Conservation (phyloP, 257 asterid species). For the Solanum appendiculatum region DNA sequence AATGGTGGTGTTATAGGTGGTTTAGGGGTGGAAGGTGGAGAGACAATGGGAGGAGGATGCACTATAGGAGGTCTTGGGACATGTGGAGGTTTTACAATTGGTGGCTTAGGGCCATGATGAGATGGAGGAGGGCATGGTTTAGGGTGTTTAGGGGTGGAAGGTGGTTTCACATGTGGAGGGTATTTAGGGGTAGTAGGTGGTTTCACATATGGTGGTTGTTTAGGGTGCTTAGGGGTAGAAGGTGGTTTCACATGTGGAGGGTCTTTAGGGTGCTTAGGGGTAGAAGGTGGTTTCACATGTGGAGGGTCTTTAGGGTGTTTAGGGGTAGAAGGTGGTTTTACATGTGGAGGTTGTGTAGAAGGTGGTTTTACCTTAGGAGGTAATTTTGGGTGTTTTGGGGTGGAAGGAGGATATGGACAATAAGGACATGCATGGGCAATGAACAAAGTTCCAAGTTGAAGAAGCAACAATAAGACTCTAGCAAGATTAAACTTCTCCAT, state of each 20-base stretch:
- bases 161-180: conserved; percentile 5
- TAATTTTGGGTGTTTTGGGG: conserved; percentile 17
- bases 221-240: neutral
- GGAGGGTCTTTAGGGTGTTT: neutral
- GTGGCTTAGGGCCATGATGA: conserved; percentile 12
- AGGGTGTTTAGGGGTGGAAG: neutral
- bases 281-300: neutral
- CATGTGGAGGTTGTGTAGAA: neutral
- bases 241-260: neutral
- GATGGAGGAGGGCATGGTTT: neutral
- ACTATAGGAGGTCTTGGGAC: conserved; percentile 26
- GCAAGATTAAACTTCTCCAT: neutral
- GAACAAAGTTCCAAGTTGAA: conserved; percentile 32
- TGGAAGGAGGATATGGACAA: conserved; percentile 38
- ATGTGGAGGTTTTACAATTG: conserved; percentile 9
- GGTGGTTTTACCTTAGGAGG: conserved; percentile 24
- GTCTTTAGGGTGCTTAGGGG: neutral
- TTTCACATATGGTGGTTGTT: neutral
- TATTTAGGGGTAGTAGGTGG: conserved; percentile 1
- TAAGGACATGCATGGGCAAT: conserved; percentile 45
- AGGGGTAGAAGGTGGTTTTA: neutral
- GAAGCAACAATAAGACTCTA: conserved; percentile 12
- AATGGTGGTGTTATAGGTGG: conserved; percentile 7
- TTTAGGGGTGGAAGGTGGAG: neutral
- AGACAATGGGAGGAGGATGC: conserved; percentile 18